Conservation (phyloP, 1,139 yeast species). For the Debaryomyces subglobosus region DNA sequence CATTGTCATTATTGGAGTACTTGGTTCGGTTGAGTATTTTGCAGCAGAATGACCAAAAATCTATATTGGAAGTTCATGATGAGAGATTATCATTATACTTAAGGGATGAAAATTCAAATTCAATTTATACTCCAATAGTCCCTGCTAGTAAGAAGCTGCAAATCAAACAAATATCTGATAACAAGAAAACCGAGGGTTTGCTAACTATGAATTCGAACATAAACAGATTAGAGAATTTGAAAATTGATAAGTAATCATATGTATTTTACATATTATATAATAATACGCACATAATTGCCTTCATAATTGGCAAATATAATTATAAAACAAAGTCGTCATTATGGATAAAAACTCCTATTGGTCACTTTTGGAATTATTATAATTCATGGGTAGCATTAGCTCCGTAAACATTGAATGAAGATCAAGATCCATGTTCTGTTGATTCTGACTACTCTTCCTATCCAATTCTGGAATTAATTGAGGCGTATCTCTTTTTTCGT, state of each 20-base stretch:
- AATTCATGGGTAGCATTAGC: constrained; percentile 14
- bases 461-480: background rate
- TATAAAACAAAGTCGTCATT: background rate
- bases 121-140: constrained; percentile 15
- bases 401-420: constrained; percentile 15
- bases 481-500: background rate
- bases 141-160: constrained; percentile 24
- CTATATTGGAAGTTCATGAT: constrained; percentile 61
- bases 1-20: constrained; percentile 68
- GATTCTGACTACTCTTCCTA: constrained; percentile 4
- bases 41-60: constrained; percentile 62
- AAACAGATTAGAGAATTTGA: constrained; percentile 35
- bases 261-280: background rate
- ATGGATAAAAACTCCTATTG: background rate
- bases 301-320: background rate
- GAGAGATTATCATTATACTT: constrained; percentile 68
- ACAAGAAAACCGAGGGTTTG: constrained; percentile 21
- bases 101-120: constrained; percentile 59
- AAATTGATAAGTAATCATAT: constrained; percentile 17
- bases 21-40: constrained; percentile 61
- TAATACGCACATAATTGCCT: background rate
- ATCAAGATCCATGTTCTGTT: constrained; percentile 8
- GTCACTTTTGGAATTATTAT: constrained; percentile 12
- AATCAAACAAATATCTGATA: constrained; percentile 16
- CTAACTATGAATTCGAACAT: constrained; percentile 39